These are phyloP conservation scores for Candida sonorensis DNA, from an alignment of 805 yeast species.

Conservation along the genomic window DNA sequence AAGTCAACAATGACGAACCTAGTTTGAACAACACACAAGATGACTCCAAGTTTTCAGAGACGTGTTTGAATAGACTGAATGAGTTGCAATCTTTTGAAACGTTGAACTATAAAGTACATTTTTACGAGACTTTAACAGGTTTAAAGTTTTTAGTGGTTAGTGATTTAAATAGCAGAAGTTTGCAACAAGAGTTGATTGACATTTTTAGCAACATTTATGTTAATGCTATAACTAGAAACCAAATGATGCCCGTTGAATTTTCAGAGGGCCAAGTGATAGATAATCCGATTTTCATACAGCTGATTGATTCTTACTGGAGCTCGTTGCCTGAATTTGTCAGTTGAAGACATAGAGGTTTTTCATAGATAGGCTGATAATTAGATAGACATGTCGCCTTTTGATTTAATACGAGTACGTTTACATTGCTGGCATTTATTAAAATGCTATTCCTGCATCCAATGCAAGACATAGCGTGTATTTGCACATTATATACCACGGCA, in stretches of 20 bases:
- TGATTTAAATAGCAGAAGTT: conserved; percentile 51
- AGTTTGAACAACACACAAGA: no score
- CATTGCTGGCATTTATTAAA: no score
- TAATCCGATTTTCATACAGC: conserved; percentile 48
- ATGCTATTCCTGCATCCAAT: no score
- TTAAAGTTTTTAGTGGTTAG: conserved; percentile 69
- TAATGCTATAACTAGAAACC: conserved; percentile 55
- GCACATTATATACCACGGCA: no score
- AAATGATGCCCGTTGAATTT: conserved; percentile 54
- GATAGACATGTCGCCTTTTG: no score
- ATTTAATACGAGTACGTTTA: no score
- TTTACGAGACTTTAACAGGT: conserved; percentile 72
- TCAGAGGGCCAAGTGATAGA: conserved; percentile 42
- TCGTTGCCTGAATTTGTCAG: conserved; percentile 18
- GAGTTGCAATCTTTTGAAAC: conserved; percentile 47
- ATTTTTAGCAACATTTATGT: conserved; percentile 56
- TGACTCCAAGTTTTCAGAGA: no score
- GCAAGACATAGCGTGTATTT: no score
- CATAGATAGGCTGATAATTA: no score
- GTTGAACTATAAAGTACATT: conserved; percentile 72
- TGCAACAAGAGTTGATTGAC: conserved; percentile 48
- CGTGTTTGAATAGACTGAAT: conserved; percentile 26
- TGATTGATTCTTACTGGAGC: conserved; percentile 43
- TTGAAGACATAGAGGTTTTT: no score
- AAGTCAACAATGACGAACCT: no score